Base-by-base conservation (phyloP, 129 eudicot species). In the Ambrosia trifida region DNA sequence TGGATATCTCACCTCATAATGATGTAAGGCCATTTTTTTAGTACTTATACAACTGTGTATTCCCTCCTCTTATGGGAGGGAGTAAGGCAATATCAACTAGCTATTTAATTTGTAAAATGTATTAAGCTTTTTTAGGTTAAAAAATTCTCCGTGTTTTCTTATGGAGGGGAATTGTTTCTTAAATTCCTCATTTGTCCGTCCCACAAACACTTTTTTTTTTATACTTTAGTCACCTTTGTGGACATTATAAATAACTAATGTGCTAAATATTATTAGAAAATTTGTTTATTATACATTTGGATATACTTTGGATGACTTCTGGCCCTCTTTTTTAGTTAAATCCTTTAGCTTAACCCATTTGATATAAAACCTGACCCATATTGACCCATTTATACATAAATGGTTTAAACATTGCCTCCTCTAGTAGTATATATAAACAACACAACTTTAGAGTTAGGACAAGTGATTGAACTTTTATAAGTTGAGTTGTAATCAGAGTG, bases 401-500 rank as follows among this genome's bases (percentile, higher is more conserved):
- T 40, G 50, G 68, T 30, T 38, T 24, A 16, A 36, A 66, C 28
- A 28, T 45, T 46, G 20, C 72, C 14, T 30, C 57, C 43, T 14
- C 20, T 46, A 14, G 61, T 35, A 28, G 51, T 46, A 31, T 4
- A 52, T 32, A 31, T 14, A 59, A 4, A 31, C 20, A 32, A 60
- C 65, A 32, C 43, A 32, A 60, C 65, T 18, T 31, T 60, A 60
- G 18, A 30, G n/a, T 24, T 3, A 20, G 20, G 5, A 56, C 35
- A 1, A 20, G 62, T 20, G 62, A 67, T 41, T 74, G 28, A 64
- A 6, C 9, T 76, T 45, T 65, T 44, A 64, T 38, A 19, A 30
- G 16, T 69, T 40, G n/a, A 31, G 8, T 13, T 54, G 60, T 65
- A 32, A 49, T 54, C 76, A 95, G 99, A 90, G 93, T 64, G 99